Evolutionary conservation across 305 asterid genomes (phyloP).

Genomic region (Solanum hybrid): DNA sequence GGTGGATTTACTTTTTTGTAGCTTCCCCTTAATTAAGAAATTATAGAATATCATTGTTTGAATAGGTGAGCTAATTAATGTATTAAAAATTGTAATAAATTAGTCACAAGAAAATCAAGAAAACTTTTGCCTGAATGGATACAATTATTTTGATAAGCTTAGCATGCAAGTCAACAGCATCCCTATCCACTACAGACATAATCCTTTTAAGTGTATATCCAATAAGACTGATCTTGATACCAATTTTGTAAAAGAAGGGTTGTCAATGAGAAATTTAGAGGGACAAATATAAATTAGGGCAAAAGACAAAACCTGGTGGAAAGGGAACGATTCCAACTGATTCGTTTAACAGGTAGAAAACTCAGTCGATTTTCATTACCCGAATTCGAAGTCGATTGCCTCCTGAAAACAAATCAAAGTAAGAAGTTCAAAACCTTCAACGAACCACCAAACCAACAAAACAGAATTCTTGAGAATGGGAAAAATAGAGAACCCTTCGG

Average conservation of each 20-base stretch:
- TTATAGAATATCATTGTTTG: neutral
- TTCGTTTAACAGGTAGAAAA: slow-evolving; percentile 41
- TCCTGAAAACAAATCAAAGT: slow-evolving; percentile 29
- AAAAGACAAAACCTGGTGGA: slow-evolving; percentile 50
- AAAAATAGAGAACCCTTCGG: slow-evolving; percentile 22
- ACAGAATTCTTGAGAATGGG: neutral
- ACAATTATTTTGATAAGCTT: neutral
- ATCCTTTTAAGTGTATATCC: neutral
- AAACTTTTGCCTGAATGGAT: neutral
- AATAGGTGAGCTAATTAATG: neutral
- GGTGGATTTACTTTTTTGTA: neutral
- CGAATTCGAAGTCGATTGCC: slow-evolving; percentile 39
- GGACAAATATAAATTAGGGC: slow-evolving; percentile 4
- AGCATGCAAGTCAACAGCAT: neutral
- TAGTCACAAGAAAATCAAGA: neutral
- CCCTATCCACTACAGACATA: neutral
- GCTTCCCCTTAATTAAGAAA: neutral
- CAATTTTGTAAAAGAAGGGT: neutral
- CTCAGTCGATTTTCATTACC: slow-evolving; percentile 32
- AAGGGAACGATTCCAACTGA: slow-evolving; percentile 79
- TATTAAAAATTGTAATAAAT: neutral
- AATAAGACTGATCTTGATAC: neutral
- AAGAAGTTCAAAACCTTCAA: neutral
- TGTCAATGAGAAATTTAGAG: neutral
- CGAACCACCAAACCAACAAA: neutral